A percentile compares a stretch with the other conserved stretches of the same genome.
phyloP scores from a whole-genome alignment of 1,139 yeast genomes.

The Scheffersomyces segobiensis region DNA sequence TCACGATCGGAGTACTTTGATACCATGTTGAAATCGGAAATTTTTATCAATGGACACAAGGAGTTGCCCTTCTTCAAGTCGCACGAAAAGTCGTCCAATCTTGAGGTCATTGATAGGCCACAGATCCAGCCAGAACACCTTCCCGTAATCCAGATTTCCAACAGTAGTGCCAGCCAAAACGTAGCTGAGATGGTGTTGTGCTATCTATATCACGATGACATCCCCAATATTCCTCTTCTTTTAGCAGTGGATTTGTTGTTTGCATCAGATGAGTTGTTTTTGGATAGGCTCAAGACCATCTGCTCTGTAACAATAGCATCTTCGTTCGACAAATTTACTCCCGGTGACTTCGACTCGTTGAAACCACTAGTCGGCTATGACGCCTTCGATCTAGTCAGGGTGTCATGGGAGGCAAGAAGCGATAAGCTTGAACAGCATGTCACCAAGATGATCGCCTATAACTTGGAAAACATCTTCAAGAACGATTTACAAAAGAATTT shows the following conservation, averaged over 20 bases:
- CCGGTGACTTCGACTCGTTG: conserved; percentile 21
- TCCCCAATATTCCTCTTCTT: conserved; percentile 46
- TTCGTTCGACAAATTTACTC: conserved; percentile 21
- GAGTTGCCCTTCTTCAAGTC: conserved; percentile 17
- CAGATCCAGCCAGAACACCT: conserved; percentile 20
- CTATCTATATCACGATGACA: conserved; percentile 62
- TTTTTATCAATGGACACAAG: conserved; percentile 23
- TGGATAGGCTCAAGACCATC: conserved; percentile 64
- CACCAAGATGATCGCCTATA: conserved; percentile 57
- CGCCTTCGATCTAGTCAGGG: conserved; percentile 57
- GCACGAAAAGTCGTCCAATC: conserved; percentile 5
- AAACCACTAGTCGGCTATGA: conserved; percentile 29
- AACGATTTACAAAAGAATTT: conserved; percentile 25
- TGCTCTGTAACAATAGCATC: conserved; percentile 63
- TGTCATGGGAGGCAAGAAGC: conserved; percentile 68
- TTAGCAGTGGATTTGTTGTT: conserved; percentile 56
- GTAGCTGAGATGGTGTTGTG: conserved; percentile 57
- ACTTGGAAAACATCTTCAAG: conserved; percentile 39
- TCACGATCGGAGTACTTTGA: conserved; percentile 64
- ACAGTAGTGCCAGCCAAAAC: conserved; percentile 24
- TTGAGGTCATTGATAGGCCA: conserved; percentile 23
- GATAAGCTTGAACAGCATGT: conserved; percentile 66
- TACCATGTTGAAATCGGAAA: conserved; percentile 59
- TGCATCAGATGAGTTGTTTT: conserved; percentile 61
- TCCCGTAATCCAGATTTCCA: conserved; percentile 32